phyloP scores from a whole-genome alignment of 129 eudicot species.

The Tagetes erecta region DNA sequence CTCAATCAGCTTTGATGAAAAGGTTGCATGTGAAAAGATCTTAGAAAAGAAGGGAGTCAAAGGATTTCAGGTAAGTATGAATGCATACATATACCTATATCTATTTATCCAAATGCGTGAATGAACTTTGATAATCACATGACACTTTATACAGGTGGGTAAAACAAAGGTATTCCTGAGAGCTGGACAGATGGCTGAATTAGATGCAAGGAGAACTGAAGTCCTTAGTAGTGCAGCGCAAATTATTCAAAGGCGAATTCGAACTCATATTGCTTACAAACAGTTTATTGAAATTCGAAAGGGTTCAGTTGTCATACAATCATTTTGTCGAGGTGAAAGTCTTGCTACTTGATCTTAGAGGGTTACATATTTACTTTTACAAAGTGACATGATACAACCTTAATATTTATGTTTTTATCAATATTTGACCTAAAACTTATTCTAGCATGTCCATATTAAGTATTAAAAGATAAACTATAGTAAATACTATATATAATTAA shows the following conservation, averaged over 20 bases:
- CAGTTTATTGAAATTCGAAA: slow-evolving; percentile 57
- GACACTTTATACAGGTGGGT: slow-evolving; percentile 68
- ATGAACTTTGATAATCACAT: slow-evolving; percentile 6
- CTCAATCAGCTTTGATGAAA: slow-evolving; percentile 79
- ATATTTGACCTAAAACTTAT: too few relatives aligned
- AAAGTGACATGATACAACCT: too few relatives aligned
- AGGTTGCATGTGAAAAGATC: slow-evolving; percentile 73
- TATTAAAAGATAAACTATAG: too few relatives aligned
- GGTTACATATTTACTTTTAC: background rate
- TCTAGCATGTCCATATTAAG: too few relatives aligned
- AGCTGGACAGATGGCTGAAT: slow-evolving; percentile 99
- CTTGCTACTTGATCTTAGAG: slow-evolving; percentile 2
- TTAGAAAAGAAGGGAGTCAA: slow-evolving; percentile 83
- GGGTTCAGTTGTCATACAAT: slow-evolving; percentile 54
- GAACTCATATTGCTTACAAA: slow-evolving; percentile 80
- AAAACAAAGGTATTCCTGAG: slow-evolving; percentile 92
- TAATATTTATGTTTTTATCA: too few relatives aligned
- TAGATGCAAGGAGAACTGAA: slow-evolving; percentile 93
- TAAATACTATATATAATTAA: too few relatives aligned
- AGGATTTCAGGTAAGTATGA: slow-evolving; percentile 77
- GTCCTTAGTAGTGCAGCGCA: slow-evolving; percentile 85
- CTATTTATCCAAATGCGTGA: slow-evolving; percentile 6
- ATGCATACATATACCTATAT: background rate
- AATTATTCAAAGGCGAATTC: slow-evolving; percentile 66
- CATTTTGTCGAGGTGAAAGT: slow-evolving; percentile 67